Base-by-base conservation (phyloP, 345 rosid genomes). In the Pugionium cornutum region DNA sequence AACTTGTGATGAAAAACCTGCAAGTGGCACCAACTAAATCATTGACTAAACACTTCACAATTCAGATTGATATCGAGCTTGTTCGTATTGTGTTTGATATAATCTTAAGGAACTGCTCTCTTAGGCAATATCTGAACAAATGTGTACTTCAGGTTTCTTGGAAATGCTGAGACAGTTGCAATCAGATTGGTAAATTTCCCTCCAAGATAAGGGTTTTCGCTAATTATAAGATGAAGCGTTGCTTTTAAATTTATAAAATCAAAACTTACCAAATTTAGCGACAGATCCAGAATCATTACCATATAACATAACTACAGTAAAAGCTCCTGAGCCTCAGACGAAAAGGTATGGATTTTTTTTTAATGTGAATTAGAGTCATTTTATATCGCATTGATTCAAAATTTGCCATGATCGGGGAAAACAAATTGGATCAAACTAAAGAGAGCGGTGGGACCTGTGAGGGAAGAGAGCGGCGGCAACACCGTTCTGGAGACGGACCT, bases 1-100 rank as follows among this genome's bases (percentile, higher is more conserved):
- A 82, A 74, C 95, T 89, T 48, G 97, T 89, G 67, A 92, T 86
- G 80, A 92, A 89, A 74, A 92, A 92, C 87, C 97, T 92, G 84
- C 79, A 82, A 79, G 48, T 50, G 10, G 1, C 54, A 65, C 33
- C 61, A 58, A 18, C 28, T 10, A 48, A 33, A 42, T 2, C 43
- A 57, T 9, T 37, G 41, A 6, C 65, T 51, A 45, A 63, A 54
- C 35, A 53, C 29, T 34, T 3, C 36, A 58, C 52, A n/a, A 4
- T 30, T 36, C 32, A 11, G 4, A 35, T n/a, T 44, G 53, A 9
- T 42, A 39, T 31, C 11, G 39, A 62, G 31, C 65, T 60, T 32
- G 44, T 10, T 44, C 52, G 4, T 43, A 11, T 31, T 7, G 29
- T 41, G 37, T 58, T 32, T 5, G 39, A 27, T 27, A 25, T n/a